Base-by-base conservation (phyloP, 2,329 filamentous ascomycete species). In the Trichophyton simii region DNA sequence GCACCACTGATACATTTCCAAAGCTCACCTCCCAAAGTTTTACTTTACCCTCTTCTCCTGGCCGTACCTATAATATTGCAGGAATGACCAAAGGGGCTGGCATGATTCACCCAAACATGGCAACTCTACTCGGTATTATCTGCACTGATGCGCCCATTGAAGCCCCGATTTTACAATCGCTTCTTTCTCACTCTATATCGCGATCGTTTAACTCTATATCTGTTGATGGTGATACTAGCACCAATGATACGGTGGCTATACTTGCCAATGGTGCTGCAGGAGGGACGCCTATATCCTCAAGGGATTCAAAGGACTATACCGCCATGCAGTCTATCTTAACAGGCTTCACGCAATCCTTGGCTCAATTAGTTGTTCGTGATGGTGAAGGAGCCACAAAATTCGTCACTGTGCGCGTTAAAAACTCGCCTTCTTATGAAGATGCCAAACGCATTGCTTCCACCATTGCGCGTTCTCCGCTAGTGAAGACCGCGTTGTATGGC, bases 41-140 rank as follows among this genome's bases (percentile, higher is more conserved):
- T 76, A 85, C 80, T 31, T 83, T 99, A 36, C 91, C 94, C 3
- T 91, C 88, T 1, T 88, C 88, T 3, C 84, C 88, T 0, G 80
- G 80, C 18, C 79, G 84, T 58, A 85, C 87, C 72, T 99, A 96
- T 77, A 82, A 83, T 68, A 87, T 99, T 58, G 91, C 89, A 11
- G 94, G 94, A 68, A 95, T 95, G 84, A 95, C 92, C 70, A 99
- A 99, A 78, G 94, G 94, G 62, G 94, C 94, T 3, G 94, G 94
- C 70, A 99, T 99, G 94, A 96, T 99, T 73, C 91, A 96, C 72
- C 94, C 94, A 57, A 97, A 99, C 79, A 96, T 99, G 91, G 94
- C 91, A 34, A 99, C 94, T 0, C 83, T 97, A 38, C 84, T 99
- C 41, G 91, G 89, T 60, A 87, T 97, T 64, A 82, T 97, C 69